Conservation (phyloP, 495 filamentous ascomycete genomes). For the Aspergillus funiculosus region DNA sequence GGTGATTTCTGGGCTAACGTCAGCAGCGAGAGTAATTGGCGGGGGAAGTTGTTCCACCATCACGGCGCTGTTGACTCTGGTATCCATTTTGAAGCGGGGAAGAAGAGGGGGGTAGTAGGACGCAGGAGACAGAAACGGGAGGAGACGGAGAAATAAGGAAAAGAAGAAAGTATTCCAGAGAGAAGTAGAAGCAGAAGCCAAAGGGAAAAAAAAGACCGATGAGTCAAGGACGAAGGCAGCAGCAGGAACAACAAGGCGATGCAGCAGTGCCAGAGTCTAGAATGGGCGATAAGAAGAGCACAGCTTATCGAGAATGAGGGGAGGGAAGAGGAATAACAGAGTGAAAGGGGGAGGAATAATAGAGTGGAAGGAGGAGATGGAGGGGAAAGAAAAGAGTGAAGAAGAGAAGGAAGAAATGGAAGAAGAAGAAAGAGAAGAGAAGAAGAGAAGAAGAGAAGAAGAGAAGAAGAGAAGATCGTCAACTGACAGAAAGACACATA, state of each 20-base stretch:
- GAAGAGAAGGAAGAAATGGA: conserved; percentile 8
- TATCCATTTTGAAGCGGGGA: conserved; percentile 24
- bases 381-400: not conserved
- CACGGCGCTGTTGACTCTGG: conserved; percentile 14
- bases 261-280: conserved; percentile 14
- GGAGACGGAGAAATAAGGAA: not conserved
- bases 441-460: conserved; percentile 4
- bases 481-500: conserved; percentile 5
- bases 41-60: conserved; percentile 16
- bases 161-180: not conserved
- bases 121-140: not conserved
- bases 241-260: conserved; percentile 5
- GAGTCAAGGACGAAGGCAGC: conserved; percentile 12
- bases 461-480: not conserved
- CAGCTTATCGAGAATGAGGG: conserved; percentile 20
- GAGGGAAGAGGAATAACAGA: conserved; percentile 7
- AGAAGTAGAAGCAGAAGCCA: not conserved
- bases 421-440: conserved; percentile 6
- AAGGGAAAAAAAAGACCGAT: not conserved
- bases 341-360: conserved; percentile 2
- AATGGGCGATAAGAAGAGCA: conserved; percentile 19
- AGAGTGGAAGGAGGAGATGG: conserved; percentile 12
- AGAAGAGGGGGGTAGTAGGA: conserved; percentile 6
- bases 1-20: conserved; percentile 9
- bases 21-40: conserved; percentile 11